Evolutionary conservation across 495 filamentous ascomycete genomes (phyloP).

Genomic region (Haplographium delicatum): DNA sequence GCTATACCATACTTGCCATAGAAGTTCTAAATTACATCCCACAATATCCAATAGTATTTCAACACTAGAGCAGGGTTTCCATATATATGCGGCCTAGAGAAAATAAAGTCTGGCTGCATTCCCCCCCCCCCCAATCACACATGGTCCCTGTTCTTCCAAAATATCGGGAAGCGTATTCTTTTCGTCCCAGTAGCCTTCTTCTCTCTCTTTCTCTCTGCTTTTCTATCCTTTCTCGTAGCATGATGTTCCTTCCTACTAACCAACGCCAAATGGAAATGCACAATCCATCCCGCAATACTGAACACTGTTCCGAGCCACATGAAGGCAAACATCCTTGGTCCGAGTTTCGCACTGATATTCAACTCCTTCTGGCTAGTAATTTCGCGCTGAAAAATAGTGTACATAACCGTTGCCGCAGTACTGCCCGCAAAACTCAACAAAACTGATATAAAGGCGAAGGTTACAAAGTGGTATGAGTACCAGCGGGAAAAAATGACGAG

Average conservation of each 20-base stretch:
- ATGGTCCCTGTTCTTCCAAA: constrained; percentile 10
- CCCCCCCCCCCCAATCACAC: neutral
- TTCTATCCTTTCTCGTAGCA: constrained; percentile 44
- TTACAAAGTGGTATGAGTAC: constrained; percentile 40
- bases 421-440: constrained; percentile 61
- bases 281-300: constrained; percentile 58
- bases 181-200: constrained; percentile 19
- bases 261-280: constrained; percentile 62
- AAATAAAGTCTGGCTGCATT: no score
- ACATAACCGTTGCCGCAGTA: constrained; percentile 74
- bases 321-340: constrained; percentile 73
- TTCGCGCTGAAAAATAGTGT: constrained; percentile 68
- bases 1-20: no score
- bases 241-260: constrained; percentile 3
- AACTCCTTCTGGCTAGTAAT: constrained; percentile 57
- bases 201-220: constrained; percentile 42
- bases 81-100: no score
- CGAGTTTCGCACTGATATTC: constrained; percentile 72
- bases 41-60: no score
- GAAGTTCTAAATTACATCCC: no score
- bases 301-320: constrained; percentile 80
- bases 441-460: constrained; percentile 46
- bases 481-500: constrained; percentile 46
- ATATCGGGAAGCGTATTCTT: constrained; percentile 3
- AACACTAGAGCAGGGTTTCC: no score